Percentiles rank a stretch among this genome's conserved stretches.
Conservation (phyloP, 2,329 filamentous ascomycete genomes). For the Penicillium sp. region DNA sequence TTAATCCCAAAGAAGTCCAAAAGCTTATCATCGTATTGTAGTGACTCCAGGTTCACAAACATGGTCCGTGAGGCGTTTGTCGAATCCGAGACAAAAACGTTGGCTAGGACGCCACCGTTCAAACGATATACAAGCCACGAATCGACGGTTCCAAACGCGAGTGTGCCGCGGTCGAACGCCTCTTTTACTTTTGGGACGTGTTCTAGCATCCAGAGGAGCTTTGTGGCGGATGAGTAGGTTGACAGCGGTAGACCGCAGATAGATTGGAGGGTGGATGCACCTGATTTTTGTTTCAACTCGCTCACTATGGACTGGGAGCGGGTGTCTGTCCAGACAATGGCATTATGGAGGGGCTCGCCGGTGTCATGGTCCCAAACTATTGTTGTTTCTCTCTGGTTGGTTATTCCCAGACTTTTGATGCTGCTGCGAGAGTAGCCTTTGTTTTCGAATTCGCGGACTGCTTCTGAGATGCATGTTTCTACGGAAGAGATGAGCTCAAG, state of each 20-base stretch:
- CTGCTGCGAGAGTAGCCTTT: constrained; percentile 64
- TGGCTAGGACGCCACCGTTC: constrained; percentile 65
- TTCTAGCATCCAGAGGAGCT: constrained; percentile 77
- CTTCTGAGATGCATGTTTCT: constrained; percentile 74
- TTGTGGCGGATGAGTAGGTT: constrained; percentile 84
- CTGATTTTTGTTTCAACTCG: constrained; percentile 68
- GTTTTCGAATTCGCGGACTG: constrained; percentile 66
- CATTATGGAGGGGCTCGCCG: constrained; percentile 77
- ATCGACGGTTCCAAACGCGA: constrained; percentile 86
- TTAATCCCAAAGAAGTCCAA: constrained; percentile 79
- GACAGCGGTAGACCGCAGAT: constrained; percentile 80
- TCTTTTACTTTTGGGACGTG: constrained; percentile 69
- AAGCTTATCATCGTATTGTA: constrained; percentile 75
- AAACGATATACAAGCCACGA: constrained; percentile 83
- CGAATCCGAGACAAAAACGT: constrained; percentile 79
- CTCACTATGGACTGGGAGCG: constrained; percentile 73
- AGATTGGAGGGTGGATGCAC: constrained; percentile 65
- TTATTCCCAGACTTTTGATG: constrained; percentile 78
- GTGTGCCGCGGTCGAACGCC: constrained; percentile 71
- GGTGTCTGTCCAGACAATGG: constrained; percentile 89
- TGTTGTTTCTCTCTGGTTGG: constrained; percentile 87
- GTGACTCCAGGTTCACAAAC: constrained; percentile 83
- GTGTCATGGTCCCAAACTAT: constrained; percentile 80
- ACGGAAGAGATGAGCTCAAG: constrained; percentile 73
- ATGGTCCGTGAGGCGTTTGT: constrained; percentile 89